Percentiles rank a stretch among this genome's conserved stretches.
These are phyloP conservation scores for Russula foetens DNA, from an alignment of 768 basidiomycete species.

Conservation along the genomic window DNA sequence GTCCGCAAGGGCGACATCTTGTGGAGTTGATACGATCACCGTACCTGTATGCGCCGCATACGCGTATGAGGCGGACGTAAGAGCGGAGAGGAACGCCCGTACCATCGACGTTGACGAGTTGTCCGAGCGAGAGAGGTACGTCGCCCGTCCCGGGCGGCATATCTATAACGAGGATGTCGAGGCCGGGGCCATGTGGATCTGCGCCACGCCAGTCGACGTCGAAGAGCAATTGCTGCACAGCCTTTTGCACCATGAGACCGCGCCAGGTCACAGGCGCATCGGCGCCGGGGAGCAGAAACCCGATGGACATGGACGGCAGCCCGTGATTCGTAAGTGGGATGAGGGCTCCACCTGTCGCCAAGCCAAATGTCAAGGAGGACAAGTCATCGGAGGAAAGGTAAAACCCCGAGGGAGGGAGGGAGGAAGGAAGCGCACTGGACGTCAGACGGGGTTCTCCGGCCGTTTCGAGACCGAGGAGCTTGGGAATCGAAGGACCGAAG, in stretches of 20 bases:
- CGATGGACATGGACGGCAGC: slow-evolving; percentile 94
- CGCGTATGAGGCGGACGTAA: not conserved
- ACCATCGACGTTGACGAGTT: slow-evolving; percentile 82
- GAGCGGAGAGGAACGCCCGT: slow-evolving; percentile 19
- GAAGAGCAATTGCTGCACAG: slow-evolving; percentile 91
- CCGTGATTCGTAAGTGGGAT: slow-evolving; percentile 83
- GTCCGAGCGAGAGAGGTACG: slow-evolving; percentile 85
- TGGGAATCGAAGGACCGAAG: slow-evolving; percentile 91
- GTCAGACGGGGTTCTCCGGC: slow-evolving; percentile 75
- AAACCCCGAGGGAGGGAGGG: no score
- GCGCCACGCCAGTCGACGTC: slow-evolving; percentile 80
- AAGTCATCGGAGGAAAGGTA: not conserved
- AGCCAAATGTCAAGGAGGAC: not conserved
- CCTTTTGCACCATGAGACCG: slow-evolving; percentile 97
- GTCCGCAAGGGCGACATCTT: slow-evolving; percentile 87
- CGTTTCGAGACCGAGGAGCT: slow-evolving; percentile 80
- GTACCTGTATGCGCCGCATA: slow-evolving; percentile 46
- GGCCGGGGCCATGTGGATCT: slow-evolving; percentile 33
- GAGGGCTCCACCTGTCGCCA: slow-evolving; percentile 72
- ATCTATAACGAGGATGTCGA: slow-evolving; percentile 87
- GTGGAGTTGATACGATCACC: slow-evolving; percentile 92
- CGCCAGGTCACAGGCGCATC: slow-evolving; percentile 91
- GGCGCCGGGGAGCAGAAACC: slow-evolving; percentile 72
- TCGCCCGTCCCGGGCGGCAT: slow-evolving; percentile 98
- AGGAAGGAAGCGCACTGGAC: slow-evolving; percentile 37